These are phyloP conservation scores for Cruciata laevipes DNA, from an alignment of 257 asterid species.

Conservation along the genomic window DNA sequence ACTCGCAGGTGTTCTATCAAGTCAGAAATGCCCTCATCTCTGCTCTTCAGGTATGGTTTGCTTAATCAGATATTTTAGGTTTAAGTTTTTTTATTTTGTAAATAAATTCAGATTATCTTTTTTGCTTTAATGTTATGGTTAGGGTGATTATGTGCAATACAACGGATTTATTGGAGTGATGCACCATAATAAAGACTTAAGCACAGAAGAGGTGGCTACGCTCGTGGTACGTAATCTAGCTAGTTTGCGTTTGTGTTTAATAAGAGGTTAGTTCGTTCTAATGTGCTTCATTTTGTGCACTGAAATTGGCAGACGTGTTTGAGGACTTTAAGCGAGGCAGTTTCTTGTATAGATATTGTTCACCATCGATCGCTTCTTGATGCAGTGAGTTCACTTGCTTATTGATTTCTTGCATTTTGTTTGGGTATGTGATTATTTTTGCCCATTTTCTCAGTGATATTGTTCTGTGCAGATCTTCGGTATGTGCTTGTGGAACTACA, in stretches of 20 bases:
- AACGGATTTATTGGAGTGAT: conserved; percentile 55
- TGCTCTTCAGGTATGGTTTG: conserved; percentile 39
- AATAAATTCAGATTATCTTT: not conserved
- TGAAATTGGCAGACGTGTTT: conserved; percentile 57
- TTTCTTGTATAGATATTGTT: conserved; percentile 47
- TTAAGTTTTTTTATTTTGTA: not conserved
- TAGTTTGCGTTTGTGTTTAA: not conserved
- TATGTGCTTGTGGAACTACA: conserved; percentile 83
- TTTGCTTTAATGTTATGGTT: not conserved
- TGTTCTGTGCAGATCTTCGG: conserved; percentile 48
- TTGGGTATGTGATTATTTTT: not conserved
- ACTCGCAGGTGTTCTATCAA: conserved; percentile 45
- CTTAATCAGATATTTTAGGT: not conserved
- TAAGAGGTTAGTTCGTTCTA: not conserved
- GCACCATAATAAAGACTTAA: conserved; percentile 34
- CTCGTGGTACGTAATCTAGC: conserved; percentile 57
- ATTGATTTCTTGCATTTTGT: conserved; percentile 2
- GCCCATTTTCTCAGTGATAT: conserved; percentile 2
- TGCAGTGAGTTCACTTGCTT: conserved; percentile 45
- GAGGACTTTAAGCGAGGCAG: conserved; percentile 71
- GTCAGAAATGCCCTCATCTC: conserved; percentile 61
- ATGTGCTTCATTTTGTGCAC: not conserved
- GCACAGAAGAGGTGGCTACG: conserved; percentile 64
- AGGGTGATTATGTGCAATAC: conserved; percentile 64
- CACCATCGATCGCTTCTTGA: conserved; percentile 66